Evolutionary conservation across 192 early-diverging fungal genomes (phyloP).

Genomic region (Coemansia pectinata): DNA sequence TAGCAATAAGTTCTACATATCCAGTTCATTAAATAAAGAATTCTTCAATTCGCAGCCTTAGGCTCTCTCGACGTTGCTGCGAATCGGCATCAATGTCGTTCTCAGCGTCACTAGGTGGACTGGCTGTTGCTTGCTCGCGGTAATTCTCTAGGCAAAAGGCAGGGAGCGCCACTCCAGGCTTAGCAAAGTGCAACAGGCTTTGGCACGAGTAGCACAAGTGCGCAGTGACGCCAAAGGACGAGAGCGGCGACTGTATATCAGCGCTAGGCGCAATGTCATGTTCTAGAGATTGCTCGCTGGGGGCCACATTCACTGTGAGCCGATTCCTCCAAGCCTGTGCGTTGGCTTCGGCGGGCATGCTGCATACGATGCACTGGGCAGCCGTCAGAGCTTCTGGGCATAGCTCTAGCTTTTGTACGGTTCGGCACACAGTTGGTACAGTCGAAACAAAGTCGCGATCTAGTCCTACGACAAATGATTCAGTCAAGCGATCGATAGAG

Average conservation of each 20-base stretch:
- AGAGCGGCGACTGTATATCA: neutral
- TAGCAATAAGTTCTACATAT: neutral
- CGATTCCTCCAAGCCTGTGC: constrained; percentile 37
- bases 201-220: constrained; percentile 48
- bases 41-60: constrained; percentile 64
- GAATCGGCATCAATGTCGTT: neutral
- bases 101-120: neutral
- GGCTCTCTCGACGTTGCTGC: constrained; percentile 29
- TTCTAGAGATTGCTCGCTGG: neutral
- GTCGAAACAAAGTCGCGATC: constrained; percentile 84
- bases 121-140: constrained; percentile 1
- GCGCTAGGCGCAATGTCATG: neutral
- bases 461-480: constrained; percentile 72
- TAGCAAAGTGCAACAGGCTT: constrained; percentile 25
- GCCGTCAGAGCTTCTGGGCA: constrained; percentile 49
- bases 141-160: constrained; percentile 19
- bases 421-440: constrained; percentile 79
- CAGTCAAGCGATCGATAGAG: constrained; percentile 48
- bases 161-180: constrained; percentile 30
- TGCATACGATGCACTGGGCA: constrained; percentile 53
- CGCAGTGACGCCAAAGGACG: constrained; percentile 17
- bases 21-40: constrained; percentile 53
- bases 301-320: constrained; percentile 27
- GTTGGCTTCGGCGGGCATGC: constrained; percentile 61
- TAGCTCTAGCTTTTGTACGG: constrained; percentile 72